Evolutionary conservation across 495 filamentous ascomycete genomes (phyloP), one percentile per base, ranked within the genome.

Genomic region (Jackrogersella minutella): DNA sequence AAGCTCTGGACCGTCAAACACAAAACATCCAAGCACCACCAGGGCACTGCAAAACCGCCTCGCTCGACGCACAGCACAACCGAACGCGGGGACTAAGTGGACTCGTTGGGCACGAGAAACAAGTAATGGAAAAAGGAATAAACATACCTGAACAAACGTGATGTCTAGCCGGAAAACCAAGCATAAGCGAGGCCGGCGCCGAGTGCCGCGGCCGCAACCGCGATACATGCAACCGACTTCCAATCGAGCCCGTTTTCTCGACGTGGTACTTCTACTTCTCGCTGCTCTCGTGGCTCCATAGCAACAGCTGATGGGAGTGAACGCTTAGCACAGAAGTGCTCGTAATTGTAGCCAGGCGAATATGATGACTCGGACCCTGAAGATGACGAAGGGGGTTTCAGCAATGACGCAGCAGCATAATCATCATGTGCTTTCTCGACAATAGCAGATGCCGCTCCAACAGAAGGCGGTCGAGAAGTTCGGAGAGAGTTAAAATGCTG

Each of bases 1-100:
- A 28, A 49, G 17, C 26, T 4, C 14, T 2, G n/a, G 8, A 9
- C 10, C 11, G 16, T 22, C 10, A 8, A 17, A 34, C n/a, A 22
- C 19, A 0, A 14, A 50, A 40, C 5, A 10, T 40, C 17, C 21
- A 26, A 57, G 34, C 5, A 30, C 21, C n/a, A 39, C n/a, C 16
- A n/a, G 65, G 65, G 60, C 55, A 55, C 66, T 64, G 59, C 66
- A 69, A 64, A 64, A 68, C 65, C 53, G 53, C 47, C 53, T 68
- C 31, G 9, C 53, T 13, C 54, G 9, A 46, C n/a, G 30, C n/a
- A 30, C 10, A 51, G 17, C 22, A 33, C 19, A 17, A 59, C 5
- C 37, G 26, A 47, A n/a, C 43, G 36, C 13, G 30, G 10, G 19
- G 10, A 30, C 52, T 56, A 31, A 31, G 30, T 17, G 49, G 9